Evolutionary conservation across 768 basidiomycete species (phyloP).

Genomic region (Lactarius hatsudake): DNA sequence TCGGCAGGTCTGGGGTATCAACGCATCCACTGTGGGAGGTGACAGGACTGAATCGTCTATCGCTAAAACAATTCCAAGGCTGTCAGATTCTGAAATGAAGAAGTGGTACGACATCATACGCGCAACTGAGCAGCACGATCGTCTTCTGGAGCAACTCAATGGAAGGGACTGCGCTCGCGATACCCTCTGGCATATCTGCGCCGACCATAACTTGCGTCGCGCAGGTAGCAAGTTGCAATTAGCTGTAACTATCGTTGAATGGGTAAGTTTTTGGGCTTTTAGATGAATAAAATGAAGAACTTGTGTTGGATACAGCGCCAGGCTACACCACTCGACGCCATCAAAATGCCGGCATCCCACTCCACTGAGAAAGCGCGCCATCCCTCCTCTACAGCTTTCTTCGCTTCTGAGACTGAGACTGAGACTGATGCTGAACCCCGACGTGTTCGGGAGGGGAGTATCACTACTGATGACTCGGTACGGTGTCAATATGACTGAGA

Average conservation of each 20-base stretch:
- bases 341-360: neutral
- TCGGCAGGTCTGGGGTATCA: too few relatives aligned
- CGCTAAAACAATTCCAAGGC: neutral
- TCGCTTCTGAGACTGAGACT: too few relatives aligned
- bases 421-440: neutral
- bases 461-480: too few relatives aligned
- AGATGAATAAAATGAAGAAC: neutral
- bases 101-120: constrained; percentile 12
- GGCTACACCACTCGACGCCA: neutral
- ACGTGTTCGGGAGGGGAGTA: too few relatives aligned
- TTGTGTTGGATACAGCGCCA: neutral
- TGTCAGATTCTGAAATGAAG: neutral
- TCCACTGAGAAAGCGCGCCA: neutral
- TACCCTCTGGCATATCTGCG: constrained; percentile 23
- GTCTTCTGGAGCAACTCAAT: constrained; percentile 5
- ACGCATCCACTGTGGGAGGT: constrained; percentile 3
- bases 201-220: constrained; percentile 11
- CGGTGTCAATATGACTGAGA: too few relatives aligned
- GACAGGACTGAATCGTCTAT: constrained; percentile 21
- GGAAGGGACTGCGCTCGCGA: neutral
- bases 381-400: neutral
- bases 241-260: constrained; percentile 5
- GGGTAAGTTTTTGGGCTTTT: constrained; percentile 16
- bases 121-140: neutral
- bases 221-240: constrained; percentile 16